Percentiles rank a stretch among this genome's conserved stretches.
Conservation (phyloP, 1,139 yeast genomes). For the Sugiyamaella novakii region DNA sequence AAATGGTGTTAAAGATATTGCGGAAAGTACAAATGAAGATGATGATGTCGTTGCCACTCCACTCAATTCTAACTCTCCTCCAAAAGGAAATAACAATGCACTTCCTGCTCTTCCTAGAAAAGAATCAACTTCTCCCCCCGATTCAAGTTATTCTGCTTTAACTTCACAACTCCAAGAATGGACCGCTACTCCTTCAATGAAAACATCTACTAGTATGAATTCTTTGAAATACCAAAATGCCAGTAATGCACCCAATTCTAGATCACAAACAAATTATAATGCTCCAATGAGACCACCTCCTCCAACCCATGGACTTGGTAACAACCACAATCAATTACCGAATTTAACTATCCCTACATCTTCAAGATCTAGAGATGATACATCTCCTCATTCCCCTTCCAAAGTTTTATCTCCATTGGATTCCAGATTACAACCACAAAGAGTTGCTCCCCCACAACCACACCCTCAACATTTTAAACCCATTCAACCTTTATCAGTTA, state of each 20-base stretch:
- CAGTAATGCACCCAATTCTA: slow-evolving; percentile 22
- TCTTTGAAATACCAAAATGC: slow-evolving; percentile 17
- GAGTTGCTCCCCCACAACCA: slow-evolving; percentile 29
- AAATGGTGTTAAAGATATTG: slow-evolving; percentile 11
- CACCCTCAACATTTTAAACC: slow-evolving; percentile 19
- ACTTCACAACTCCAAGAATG: slow-evolving; percentile 37
- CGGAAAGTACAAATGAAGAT: not conserved
- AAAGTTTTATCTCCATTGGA: slow-evolving; percentile 9
- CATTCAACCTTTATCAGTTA: slow-evolving; percentile 23
- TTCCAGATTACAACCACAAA: slow-evolving; percentile 20
- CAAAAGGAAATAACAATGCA: slow-evolving; percentile 2
- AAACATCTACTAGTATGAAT: slow-evolving; percentile 24
- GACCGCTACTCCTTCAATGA: slow-evolving; percentile 35
- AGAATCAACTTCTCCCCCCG: slow-evolving; percentile 14
- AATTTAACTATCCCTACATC: slow-evolving; percentile 13
- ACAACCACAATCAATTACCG: slow-evolving; percentile 5
- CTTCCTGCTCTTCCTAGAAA: slow-evolving; percentile 22
- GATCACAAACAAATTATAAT: slow-evolving; percentile 31
- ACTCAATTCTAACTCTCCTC: not conserved
- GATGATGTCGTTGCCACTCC: slow-evolving; percentile 2
- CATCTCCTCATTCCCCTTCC: slow-evolving; percentile 1
- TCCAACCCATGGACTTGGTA: slow-evolving; percentile 29
- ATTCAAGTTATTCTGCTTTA: slow-evolving; percentile 21
- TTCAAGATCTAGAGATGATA: not conserved
- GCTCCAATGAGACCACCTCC: slow-evolving; percentile 40